Conservation (phyloP, 2,329 filamentous ascomycete genomes). For the Calonectria honghensis region DNA sequence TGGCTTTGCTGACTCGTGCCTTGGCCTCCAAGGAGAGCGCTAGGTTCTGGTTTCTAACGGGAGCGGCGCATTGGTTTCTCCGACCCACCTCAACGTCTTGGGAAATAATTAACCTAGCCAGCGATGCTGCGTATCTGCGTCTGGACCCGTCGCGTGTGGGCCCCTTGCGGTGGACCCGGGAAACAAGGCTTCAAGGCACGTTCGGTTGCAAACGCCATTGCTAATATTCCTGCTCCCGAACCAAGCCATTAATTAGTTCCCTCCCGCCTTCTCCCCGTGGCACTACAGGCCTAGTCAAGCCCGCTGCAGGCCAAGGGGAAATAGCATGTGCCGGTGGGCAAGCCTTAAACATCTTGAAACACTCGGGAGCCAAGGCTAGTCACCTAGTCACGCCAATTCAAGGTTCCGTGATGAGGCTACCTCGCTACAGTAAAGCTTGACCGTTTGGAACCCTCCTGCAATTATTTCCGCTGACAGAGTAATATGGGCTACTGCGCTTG, state of each 20-base stretch:
- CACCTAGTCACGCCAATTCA: conserved; percentile 48
- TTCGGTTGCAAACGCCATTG: conserved; percentile 24
- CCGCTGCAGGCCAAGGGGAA: conserved; percentile 9
- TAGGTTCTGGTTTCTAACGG: conserved; percentile 33
- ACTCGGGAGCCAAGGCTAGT: conserved; percentile 47
- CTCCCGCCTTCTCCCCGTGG: conserved; percentile 33
- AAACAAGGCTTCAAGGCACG: conserved; percentile 22
- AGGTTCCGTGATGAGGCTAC: conserved; percentile 44
- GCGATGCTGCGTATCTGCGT: conserved; percentile 21
- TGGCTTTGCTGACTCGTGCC: conserved; percentile 34
- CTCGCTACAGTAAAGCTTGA: conserved; percentile 38
- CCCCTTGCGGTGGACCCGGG: conserved; percentile 16
- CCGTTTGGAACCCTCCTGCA: conserved; percentile 40
- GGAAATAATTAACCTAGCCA: conserved; percentile 26
- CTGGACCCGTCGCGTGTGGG: conserved; percentile 17
- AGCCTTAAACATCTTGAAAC: conserved; percentile 35
- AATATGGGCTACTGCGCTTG: conserved; percentile 7
- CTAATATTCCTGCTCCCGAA: conserved; percentile 14
- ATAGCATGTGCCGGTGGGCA: conserved; percentile 25
- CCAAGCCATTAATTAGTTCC: conserved; percentile 21
- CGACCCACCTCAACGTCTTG: conserved; percentile 30
- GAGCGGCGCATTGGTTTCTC: conserved; percentile 40
- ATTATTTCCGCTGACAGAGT: conserved; percentile 31
- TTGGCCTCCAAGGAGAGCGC: conserved; percentile 9
- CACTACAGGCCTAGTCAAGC: conserved; percentile 24